phyloP scores from a whole-genome alignment of 1,139 yeast species.

The Zygoascus hellenicus region DNA sequence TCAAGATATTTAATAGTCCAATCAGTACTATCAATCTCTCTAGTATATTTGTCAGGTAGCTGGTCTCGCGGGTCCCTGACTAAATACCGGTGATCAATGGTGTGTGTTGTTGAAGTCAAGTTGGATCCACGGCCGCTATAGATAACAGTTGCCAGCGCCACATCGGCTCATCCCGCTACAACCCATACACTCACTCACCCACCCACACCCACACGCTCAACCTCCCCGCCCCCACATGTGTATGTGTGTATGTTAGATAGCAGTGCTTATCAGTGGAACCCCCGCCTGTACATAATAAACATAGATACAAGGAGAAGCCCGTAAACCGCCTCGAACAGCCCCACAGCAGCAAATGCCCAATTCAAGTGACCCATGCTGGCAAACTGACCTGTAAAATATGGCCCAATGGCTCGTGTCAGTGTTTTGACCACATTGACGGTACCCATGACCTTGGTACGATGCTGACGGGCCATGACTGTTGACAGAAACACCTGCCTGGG shows the following conservation, averaged over 20 bases:
- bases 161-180: too few relatives aligned
- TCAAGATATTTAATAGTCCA: too few relatives aligned
- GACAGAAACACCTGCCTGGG: constrained; percentile 80
- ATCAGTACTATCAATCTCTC: background rate
- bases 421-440: constrained; percentile 82
- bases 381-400: constrained; percentile 66
- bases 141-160: background rate
- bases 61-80: background rate
- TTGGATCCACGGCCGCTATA: background rate
- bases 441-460: constrained; percentile 75
- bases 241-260: background rate
- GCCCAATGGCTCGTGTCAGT: constrained; percentile 76
- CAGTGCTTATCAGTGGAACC: background rate
- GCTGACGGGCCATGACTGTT: constrained; percentile 55
- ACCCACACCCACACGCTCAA: too few relatives aligned
- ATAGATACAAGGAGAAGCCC: constrained; percentile 26
- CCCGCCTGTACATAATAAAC: constrained; percentile 13
- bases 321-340: constrained; percentile 41
- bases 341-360: constrained; percentile 59
- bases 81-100: background rate
- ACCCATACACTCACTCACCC: too few relatives aligned
- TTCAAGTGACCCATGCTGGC: constrained; percentile 50
- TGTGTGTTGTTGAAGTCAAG: constrained; percentile 3
- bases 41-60: background rate
- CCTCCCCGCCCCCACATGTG: background rate